Evolutionary conservation across 768 basidiomycete species (phyloP), one percentile per base, ranked within the genome.

Genomic region (Clitopilus hobsonii): DNA sequence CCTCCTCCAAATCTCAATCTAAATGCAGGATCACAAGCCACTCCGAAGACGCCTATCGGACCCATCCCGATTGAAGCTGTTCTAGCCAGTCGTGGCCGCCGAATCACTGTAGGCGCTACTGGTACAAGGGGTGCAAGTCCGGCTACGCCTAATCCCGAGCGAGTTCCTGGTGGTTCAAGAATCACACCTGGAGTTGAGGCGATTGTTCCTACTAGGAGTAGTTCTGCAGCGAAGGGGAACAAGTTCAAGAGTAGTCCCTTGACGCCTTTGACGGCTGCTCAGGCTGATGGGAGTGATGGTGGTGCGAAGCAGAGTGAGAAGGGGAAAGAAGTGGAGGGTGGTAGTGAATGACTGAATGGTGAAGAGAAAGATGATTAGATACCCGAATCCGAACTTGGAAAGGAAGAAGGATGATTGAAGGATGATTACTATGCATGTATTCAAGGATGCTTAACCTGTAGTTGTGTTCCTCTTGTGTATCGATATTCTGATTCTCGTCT

Each of bases 161-260:
- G 47, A 20, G 54, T 45, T 6, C 56, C 56, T n/a, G 23, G 30
- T 28, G 25, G 49, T 4, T 29, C 26, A n/a, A 25, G 25, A 38
- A 53, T 11, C 22, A 20, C n/a, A 18, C 14, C 41, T 45, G 41
- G 41, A 18, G n/a, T 18, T 14, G 41, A 55, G 11, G 51, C 11
- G 26, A 38, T 49, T 2, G 8, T 53, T 10, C 22, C 52, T 26
- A 41, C 8, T 24, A 60, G 59, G 58, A 49, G 58, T 28, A 54
- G 57, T 18, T 54, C 55, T 16, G 52, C 62, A 30, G 53, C 59
- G 51, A 86, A 83, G 62, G 83, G 82, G 22, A 71, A 75, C 20
- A 75, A 80, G 56, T 91, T 89, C 70, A 90, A 89, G 81, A 90
- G 88, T 63, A 89, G 81, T 63, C 88, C 86, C 27, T 69, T 88